Evolutionary conservation across 768 basidiomycete species (phyloP), one percentile per base, ranked within the genome.

Genomic region (Boletus barrowsii): DNA sequence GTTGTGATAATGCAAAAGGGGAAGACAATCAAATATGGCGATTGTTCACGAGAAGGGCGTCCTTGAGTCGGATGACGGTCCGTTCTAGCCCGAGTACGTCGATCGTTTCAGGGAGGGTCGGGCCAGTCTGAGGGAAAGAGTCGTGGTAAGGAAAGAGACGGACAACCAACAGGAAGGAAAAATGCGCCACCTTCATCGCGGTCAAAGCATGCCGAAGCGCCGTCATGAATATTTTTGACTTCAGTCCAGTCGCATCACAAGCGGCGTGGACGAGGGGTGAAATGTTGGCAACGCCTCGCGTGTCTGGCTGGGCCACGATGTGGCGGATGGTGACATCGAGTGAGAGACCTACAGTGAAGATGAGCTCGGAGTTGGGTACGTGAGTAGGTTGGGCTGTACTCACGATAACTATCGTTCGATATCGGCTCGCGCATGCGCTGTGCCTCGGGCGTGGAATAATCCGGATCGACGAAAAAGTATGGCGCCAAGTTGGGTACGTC

Each of bases 391-490:
- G 9, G 46, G n/a, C 24, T 20, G n/a, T 15, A 61, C 76, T 40
- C 56, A 85, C 87, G 59, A 68, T 78, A 82, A 18, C 79, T 65
- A 10, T 75, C 71, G 1, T 62, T 49, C 0, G 75, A 56, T 3
- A 85, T 62, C 4, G 73, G 71, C 29, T 72, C 69, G 24, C 76
- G 59, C 80, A 93, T 83, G 13, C 64, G 69, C 47, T 70, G 64
- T 0, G 90, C 85, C 51, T 86, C 83, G 0, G 79, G 68, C 1
- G 80, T 75, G 1, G 70, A 47, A 51, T 83, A 78, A 48, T 88
- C 74, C 0, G 91, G 91, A 4, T 83, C 80, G 17, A 81, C 68
- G 68, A 97, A 98, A 71, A 96, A 83, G 68, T 86, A 96, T 1
- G 87, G 82, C 0, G 83, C 86, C 22, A 84, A 74, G 1, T 66